Evolutionary conservation across 2,329 filamentous ascomycete species (phyloP).

Genomic region (Calonectria honghensis): DNA sequence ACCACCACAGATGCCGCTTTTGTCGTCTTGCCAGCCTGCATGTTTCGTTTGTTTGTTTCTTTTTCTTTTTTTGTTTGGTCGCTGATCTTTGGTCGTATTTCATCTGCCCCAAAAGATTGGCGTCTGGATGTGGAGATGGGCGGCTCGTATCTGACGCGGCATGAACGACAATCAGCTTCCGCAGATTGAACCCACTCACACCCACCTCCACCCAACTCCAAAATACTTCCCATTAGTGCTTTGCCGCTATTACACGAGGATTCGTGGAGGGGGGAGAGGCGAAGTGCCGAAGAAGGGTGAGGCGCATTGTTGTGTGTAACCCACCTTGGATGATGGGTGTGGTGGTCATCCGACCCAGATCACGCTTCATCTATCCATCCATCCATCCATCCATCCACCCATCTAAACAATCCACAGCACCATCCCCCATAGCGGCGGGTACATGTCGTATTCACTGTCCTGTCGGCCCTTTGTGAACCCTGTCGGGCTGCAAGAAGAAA

Average conservation of each 20-base stretch:
- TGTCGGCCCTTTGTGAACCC: not conserved
- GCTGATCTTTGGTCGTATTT: constrained; percentile 22
- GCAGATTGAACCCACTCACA: not conserved
- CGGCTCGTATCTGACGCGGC: constrained; percentile 24
- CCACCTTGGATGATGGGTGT: not conserved
- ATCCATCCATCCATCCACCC: too few species aligned
- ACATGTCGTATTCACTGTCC: not conserved
- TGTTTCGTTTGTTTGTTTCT: not conserved
- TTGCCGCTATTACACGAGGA: not conserved
- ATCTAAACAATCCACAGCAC: too few species aligned
- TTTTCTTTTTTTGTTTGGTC: not conserved
- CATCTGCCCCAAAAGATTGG: constrained; percentile 11
- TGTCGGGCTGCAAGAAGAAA: not conserved
- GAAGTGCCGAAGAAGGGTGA: not conserved
- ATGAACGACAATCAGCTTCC: not conserved
- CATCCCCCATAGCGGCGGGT: not conserved
- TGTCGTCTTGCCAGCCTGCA: not conserved
- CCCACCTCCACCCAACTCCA: too few species aligned
- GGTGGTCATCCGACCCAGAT: not conserved
- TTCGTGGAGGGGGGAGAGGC: not conserved
- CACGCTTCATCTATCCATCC: too few species aligned
- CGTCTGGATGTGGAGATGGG: constrained; percentile 6
- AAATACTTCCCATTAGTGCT: not conserved
- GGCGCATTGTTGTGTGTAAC: not conserved
- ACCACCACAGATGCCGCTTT: not conserved